Percentiles rank a stretch among this genome's conserved stretches.
Conservation (phyloP, 345 rosid genomes). For the Lumnitzera racemosa region DNA sequence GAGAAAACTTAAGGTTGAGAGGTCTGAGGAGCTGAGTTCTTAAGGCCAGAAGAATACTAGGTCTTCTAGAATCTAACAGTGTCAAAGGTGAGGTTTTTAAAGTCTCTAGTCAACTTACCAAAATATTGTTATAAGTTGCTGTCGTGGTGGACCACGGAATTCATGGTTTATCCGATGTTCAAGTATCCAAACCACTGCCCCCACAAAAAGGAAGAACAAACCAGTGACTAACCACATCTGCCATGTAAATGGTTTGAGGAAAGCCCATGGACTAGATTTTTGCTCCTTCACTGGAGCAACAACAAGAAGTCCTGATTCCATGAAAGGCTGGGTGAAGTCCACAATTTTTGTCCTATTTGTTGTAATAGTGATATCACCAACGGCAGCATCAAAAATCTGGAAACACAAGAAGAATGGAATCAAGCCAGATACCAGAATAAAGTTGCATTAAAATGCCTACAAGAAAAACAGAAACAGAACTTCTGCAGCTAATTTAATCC, state of each 20-base stretch:
- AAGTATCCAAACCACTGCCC: constrained; percentile 94
- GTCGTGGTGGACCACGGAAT: constrained; percentile 84
- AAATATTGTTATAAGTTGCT: constrained; percentile 68
- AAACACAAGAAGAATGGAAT: constrained; percentile 17
- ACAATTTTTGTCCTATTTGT: constrained; percentile 76
- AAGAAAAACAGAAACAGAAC: background rate
- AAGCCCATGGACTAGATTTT: constrained; percentile 87
- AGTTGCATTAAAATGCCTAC: background rate
- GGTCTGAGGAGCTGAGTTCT: too few species aligned
- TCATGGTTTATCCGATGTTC: constrained; percentile 82
- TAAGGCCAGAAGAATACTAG: background rate
- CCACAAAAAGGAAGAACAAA: constrained; percentile 70
- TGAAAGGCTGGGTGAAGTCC: constrained; percentile 88
- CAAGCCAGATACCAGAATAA: constrained; percentile 1
- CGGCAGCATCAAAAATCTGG: constrained; percentile 73
- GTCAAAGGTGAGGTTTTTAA: background rate
- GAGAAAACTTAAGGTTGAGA: too few species aligned
- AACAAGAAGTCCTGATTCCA: constrained; percentile 81
- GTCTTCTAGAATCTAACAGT: background rate
- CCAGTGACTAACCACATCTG: constrained; percentile 91
- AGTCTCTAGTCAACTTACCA: constrained; percentile 46
- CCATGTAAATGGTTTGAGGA: constrained; percentile 76
- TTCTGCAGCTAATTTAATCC: too few species aligned
- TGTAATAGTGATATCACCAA: constrained; percentile 68
- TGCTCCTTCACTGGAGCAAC: constrained; percentile 67